These are phyloP conservation scores for Magnaporthiopsis incrustans DNA, from an alignment of 2,329 filamentous ascomycete genomes.

Conservation along the genomic window DNA sequence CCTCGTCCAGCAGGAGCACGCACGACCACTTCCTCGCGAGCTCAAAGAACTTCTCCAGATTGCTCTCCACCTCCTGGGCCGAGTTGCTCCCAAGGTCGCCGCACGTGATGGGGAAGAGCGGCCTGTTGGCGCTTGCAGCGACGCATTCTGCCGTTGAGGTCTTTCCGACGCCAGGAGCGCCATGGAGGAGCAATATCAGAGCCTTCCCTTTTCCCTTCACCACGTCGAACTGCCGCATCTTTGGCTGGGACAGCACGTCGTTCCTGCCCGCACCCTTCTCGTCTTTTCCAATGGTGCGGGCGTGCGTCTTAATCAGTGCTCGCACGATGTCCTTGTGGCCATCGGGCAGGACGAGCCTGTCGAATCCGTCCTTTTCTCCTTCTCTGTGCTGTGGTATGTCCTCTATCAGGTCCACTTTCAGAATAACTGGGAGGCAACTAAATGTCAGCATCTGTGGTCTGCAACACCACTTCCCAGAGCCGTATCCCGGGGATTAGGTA, in stretches of 20 bases:
- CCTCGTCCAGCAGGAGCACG: constrained; percentile 19
- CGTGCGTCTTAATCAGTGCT: constrained; percentile 15
- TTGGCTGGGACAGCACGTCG: constrained; percentile 11
- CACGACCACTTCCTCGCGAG: constrained; percentile 18
- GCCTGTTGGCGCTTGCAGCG: constrained; percentile 21
- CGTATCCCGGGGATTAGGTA: no score
- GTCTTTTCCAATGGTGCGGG: background rate
- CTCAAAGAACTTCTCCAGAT: constrained; percentile 20
- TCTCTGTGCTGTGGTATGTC: background rate
- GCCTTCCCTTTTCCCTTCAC: constrained; percentile 37
- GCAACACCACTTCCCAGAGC: no score
- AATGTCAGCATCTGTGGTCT: background rate
- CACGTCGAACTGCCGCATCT: constrained; percentile 22
- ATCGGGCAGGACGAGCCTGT: constrained; percentile 15
- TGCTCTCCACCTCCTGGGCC: constrained; percentile 17
- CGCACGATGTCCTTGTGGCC: constrained; percentile 17
- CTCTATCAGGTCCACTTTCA: background rate
- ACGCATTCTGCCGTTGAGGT: constrained; percentile 33
- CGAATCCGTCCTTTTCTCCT: constrained; percentile 9
- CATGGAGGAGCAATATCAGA: constrained; percentile 36
- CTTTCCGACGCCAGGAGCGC: constrained; percentile 40
- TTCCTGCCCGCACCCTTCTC: constrained; percentile 12
- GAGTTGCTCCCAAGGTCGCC: constrained; percentile 21
- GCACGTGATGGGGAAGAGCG: constrained; percentile 22
- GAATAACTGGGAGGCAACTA: background rate